Evolutionary conservation across 73 alveolate genomes (phyloP), one percentile per base, ranked within the genome.

Genomic region (Paramecium sonneborni): DNA sequence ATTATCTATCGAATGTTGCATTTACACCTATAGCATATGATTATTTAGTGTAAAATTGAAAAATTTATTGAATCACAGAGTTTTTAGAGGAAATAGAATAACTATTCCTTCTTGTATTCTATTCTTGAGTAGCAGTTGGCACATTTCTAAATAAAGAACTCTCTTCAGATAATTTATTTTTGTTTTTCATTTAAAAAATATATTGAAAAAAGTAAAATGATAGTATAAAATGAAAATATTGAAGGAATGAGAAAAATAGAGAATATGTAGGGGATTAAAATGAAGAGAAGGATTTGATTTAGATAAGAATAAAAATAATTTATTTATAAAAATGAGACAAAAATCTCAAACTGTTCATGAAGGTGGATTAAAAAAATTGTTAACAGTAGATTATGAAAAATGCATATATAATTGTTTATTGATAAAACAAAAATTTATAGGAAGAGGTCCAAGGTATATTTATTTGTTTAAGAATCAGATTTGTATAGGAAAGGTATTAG

Each of bases 1-100:
- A 72, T 35, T 35, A 18, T 72, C 86, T 72, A 35, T 72, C 86
- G 26, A 72, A 72, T 34, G 86, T 72, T 32, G 86, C 86, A 72
- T 72, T 32, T 30, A 35, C 57, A 12, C 86, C 86, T 14, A 38
- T 35, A 28, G 57, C n/a, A 12, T 72, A 72, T 72, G 86, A 15
- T 37, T 72, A 72, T 72, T 72, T 72, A 28, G 86, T 72, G 57
- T 72, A 72, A 21, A 72, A 72, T 2, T 72, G 57, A 32, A 35
- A 72, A n/a, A 72, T 62, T 62, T 62, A 62, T 62, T 62, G 23
- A 11, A 62, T 62, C 12, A 62, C 24, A 30, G 84, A 2, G 48
- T 62, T 30, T 14, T 62, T 21, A 26, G 84, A 26, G 12, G 46
- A 9, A 12, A 23, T 7, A 1, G 84, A 62, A 62, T 62, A 62